Conservation (phyloP, 2,329 filamentous ascomycete genomes). For the Stromatinia cepivora region DNA sequence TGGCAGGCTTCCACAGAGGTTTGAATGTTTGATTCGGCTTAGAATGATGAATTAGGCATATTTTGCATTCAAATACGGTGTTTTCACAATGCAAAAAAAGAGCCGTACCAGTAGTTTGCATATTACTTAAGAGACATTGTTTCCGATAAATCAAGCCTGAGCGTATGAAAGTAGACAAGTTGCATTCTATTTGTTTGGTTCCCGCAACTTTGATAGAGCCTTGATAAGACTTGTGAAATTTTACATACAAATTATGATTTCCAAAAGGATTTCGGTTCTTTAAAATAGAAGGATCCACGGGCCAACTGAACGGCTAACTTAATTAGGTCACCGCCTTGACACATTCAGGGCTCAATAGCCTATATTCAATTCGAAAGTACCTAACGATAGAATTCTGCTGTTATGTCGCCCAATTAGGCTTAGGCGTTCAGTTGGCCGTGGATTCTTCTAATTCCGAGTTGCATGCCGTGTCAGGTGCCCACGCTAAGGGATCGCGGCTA, state of each 20-base stretch:
- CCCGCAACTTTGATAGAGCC: constrained; percentile 6
- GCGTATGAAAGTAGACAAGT: not conserved
- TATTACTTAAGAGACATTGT: not conserved
- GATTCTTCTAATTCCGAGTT: not conserved
- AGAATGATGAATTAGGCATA: not conserved
- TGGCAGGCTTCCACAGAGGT: too few relatives aligned
- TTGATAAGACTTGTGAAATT: not conserved
- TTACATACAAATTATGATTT: not conserved
- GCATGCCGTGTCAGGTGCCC: not conserved
- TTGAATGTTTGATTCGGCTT: not conserved
- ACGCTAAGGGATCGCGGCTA: constrained; percentile 1
- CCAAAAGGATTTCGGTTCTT: not conserved
- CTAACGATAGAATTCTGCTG: too few relatives aligned
- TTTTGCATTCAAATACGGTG: not conserved
- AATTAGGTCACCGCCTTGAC: too few relatives aligned
- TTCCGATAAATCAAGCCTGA: not conserved
- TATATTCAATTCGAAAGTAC: too few relatives aligned
- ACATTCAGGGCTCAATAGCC: too few relatives aligned
- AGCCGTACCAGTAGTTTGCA: not conserved
- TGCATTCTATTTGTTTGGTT: not conserved
- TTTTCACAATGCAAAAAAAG: not conserved
- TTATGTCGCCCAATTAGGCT: too few relatives aligned
- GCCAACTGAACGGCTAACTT: too few relatives aligned
- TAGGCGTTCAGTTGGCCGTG: too few relatives aligned
- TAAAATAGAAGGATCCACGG: too few relatives aligned